Percentiles rank a stretch among this genome's conserved stretches.
These are phyloP conservation scores for Debaryomyces tyrocola DNA, from an alignment of 805 yeast genomes.

Conservation along the genomic window DNA sequence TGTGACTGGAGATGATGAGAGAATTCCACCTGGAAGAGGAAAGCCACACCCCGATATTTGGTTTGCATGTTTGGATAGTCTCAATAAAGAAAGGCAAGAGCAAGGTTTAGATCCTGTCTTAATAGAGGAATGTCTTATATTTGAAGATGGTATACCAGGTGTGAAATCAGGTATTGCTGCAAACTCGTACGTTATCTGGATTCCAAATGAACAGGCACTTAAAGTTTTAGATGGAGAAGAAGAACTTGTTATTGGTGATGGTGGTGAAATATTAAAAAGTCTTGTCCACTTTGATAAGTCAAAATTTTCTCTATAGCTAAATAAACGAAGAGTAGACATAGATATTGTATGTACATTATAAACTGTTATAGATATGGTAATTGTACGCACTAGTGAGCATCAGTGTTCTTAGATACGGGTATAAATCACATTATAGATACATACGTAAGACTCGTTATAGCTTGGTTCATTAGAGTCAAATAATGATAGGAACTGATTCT, in stretches of 20 bases:
- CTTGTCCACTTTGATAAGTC: slow-evolving; percentile 51
- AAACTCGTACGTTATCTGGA: slow-evolving; percentile 89
- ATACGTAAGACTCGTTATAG: not conserved
- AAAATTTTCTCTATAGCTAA: slow-evolving; percentile 15
- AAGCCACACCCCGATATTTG: slow-evolving; percentile 95
- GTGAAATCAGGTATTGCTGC: slow-evolving; percentile 81
- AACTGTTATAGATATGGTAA: not conserved
- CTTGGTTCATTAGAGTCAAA: not conserved
- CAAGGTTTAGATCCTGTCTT: slow-evolving; percentile 47
- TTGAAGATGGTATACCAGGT: slow-evolving; percentile 96
- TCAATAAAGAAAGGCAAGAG: slow-evolving; percentile 55
- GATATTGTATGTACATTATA: not conserved
- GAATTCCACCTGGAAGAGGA: slow-evolving; percentile 83
- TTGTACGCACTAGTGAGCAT: not conserved
- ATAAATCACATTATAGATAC: no score
- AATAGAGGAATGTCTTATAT: slow-evolving; percentile 81
- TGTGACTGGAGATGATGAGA: slow-evolving; percentile 85
- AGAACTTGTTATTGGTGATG: slow-evolving; percentile 48
- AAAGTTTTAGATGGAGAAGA: slow-evolving; percentile 53
- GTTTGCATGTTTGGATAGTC: slow-evolving; percentile 70
- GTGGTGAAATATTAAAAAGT: slow-evolving; percentile 56
- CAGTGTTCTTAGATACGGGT: not conserved
- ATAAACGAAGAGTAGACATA: not conserved
- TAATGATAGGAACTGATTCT: slow-evolving; percentile 43
- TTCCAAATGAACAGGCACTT: slow-evolving; percentile 79